These are phyloP conservation scores for Ogataea paradorogensis DNA, from an alignment of 805 yeast species.

Conservation along the genomic window DNA sequence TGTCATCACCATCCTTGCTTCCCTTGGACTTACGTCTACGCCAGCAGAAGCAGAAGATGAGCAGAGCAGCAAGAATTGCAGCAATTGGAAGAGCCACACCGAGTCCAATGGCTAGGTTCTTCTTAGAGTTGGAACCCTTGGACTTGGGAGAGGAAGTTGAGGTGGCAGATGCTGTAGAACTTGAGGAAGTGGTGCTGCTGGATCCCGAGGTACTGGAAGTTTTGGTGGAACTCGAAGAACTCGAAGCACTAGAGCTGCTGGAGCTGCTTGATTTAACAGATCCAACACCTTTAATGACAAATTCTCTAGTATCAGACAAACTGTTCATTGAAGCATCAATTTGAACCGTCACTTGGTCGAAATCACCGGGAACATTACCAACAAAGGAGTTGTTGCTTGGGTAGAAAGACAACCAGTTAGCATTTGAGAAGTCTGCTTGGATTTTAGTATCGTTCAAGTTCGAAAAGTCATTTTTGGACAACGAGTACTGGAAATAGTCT, in stretches of 20 bases:
- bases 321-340: constrained; percentile 41
- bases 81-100: constrained; percentile 82
- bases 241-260: constrained; percentile 14
- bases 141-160: constrained; percentile 5
- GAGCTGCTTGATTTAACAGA: constrained; percentile 20
- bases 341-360: constrained; percentile 39
- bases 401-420: constrained; percentile 67
- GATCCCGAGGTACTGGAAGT: constrained; percentile 26
- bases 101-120: constrained; percentile 78
- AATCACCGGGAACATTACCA: constrained; percentile 62
- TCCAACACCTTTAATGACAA: constrained; percentile 54
- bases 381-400: constrained; percentile 57
- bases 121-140: constrained; percentile 32
- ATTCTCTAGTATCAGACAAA: constrained; percentile 38
- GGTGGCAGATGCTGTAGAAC: constrained; percentile 3
- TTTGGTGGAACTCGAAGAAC: constrained; percentile 29
- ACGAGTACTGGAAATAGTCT: constrained; percentile 53
- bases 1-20: constrained; percentile 30
- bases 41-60: constrained; percentile 58
- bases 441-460: constrained; percentile 49
- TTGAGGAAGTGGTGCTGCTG: not conserved
- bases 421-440: constrained; percentile 39
- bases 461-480: constrained; percentile 56
- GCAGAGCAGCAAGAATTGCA: constrained; percentile 43
- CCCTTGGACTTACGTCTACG: constrained; percentile 38